Evolutionary conservation across 768 basidiomycete genomes (phyloP).

Genomic region (Galerina marginata): DNA sequence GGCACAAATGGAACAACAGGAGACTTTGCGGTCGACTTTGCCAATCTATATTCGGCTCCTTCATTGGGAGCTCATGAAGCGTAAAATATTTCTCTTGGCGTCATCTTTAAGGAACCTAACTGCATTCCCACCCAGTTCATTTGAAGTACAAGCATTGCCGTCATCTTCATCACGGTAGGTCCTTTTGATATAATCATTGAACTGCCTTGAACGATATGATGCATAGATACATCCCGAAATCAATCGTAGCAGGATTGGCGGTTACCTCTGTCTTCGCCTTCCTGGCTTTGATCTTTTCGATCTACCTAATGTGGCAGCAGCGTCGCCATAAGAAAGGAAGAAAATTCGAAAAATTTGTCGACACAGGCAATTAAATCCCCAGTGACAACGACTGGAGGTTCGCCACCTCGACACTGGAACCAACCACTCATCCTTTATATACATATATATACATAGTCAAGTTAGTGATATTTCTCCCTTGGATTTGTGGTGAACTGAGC

Average conservation of each 20-base stretch:
- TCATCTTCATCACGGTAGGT: constrained; percentile 1
- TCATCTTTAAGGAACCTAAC: not conserved
- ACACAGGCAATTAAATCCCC: not conserved
- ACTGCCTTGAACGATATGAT: not conserved
- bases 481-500: no score
- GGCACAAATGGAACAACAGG: constrained; percentile 16
- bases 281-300: constrained; percentile 9
- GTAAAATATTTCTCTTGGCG: not conserved
- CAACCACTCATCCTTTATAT: no score
- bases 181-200: not conserved
- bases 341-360: constrained; percentile 5
- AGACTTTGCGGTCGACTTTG: constrained; percentile 24
- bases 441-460: no score
- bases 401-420: no score
- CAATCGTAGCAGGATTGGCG: constrained; percentile 17
- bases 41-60: constrained; percentile 27
- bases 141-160: not conserved
- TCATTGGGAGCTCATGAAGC: constrained; percentile 23
- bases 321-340: constrained; percentile 12
- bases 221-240: constrained; percentile 15
- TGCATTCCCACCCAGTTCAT: not conserved
- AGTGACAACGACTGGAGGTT: no score
- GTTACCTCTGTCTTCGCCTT: constrained; percentile 17
- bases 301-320: constrained; percentile 11
- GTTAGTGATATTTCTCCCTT: no score